phyloP scores from a whole-genome alignment of 495 filamentous ascomycete genomes.

The Tricharina praecox region DNA sequence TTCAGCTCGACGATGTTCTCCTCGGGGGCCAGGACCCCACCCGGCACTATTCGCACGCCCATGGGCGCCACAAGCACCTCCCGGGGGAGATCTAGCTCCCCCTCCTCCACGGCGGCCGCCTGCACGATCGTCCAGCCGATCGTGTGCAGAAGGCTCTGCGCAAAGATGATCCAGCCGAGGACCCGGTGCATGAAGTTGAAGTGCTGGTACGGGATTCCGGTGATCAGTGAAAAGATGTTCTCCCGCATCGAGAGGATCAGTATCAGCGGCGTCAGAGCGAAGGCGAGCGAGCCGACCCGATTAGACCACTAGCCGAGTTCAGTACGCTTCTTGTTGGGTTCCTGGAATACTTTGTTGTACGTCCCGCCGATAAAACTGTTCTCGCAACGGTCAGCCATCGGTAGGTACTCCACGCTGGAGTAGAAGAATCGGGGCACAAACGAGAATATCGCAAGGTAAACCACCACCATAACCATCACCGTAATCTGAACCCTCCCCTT shows the following conservation, averaged over 20 bases:
- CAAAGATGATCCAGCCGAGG: conserved; percentile 46
- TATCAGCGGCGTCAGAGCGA: conserved; percentile 47
- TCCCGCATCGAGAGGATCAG: conserved; percentile 43
- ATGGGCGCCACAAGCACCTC: too few species aligned
- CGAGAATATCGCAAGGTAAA: conserved; percentile 45
- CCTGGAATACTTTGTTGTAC: conserved; percentile 28
- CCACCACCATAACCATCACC: conserved; percentile 26
- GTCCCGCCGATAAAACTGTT: conserved; percentile 32
- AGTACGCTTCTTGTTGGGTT: conserved; percentile 41
- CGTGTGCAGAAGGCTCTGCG: conserved; percentile 45
- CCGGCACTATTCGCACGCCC: background rate
- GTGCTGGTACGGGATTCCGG: conserved; percentile 47
- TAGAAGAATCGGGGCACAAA: conserved; percentile 19
- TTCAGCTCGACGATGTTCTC: conserved; percentile 1
- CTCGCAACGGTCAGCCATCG: too few species aligned
- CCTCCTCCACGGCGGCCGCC: conserved; percentile 15
- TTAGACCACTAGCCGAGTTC: conserved; percentile 44
- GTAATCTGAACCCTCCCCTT: conserved; percentile 28
- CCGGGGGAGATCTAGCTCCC: background rate
- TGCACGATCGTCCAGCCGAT: conserved; percentile 49
- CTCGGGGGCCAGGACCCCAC: background rate
- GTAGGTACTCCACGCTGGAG: background rate
- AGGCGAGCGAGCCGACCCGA: conserved; percentile 46
- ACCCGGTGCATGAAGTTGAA: conserved; percentile 56
- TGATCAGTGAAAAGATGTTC: conserved; percentile 42